phyloP scores from a whole-genome alignment of 257 asterid species.

The Schizonepeta tenuifolia region DNA sequence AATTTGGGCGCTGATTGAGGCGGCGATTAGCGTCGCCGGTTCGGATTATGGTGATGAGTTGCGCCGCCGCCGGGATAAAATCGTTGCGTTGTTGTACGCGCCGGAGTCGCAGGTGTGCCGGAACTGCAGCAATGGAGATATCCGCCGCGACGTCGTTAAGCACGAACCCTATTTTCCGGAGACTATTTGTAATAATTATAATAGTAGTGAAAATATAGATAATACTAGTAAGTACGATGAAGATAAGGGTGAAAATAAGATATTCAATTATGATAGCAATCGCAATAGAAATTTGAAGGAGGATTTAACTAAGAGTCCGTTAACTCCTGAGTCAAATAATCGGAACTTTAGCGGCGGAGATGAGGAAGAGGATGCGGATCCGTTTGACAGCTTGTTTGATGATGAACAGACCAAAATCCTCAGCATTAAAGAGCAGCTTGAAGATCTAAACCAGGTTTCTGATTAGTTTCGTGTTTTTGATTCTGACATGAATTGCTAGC shows the following conservation, averaged over 20 bases:
- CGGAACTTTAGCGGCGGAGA: conserved; percentile 42
- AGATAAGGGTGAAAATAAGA: conserved; percentile 14
- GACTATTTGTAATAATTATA: conserved; percentile 17
- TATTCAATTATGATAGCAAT: background rate
- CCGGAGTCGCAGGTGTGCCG: conserved; percentile 47
- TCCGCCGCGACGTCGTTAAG: conserved; percentile 28
- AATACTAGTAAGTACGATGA: conserved; percentile 6
- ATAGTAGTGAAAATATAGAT: conserved; percentile 28
- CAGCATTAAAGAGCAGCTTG: conserved; percentile 68
- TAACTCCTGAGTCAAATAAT: conserved; percentile 72
- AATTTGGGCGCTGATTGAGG: conserved; percentile 68
- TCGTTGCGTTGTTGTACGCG: conserved; percentile 62
- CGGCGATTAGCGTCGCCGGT: conserved; percentile 69
- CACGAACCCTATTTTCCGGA: conserved; percentile 43
- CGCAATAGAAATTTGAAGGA: conserved; percentile 23
- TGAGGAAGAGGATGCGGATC: conserved; percentile 63
- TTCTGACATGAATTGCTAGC: background rate
- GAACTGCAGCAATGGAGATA: conserved; percentile 53
- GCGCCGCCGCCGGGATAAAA: conserved; percentile 64
- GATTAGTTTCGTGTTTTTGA: background rate
- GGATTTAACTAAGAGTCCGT: conserved; percentile 55
- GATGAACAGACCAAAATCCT: conserved; percentile 68
- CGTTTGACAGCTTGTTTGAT: conserved; percentile 64
- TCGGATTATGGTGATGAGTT: conserved; percentile 61
- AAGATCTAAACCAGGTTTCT: conserved; percentile 65